Evolutionary conservation across 768 basidiomycete genomes (phyloP), one percentile per base, ranked within the genome.

Genomic region (Cantharellus cinnabarinus): DNA sequence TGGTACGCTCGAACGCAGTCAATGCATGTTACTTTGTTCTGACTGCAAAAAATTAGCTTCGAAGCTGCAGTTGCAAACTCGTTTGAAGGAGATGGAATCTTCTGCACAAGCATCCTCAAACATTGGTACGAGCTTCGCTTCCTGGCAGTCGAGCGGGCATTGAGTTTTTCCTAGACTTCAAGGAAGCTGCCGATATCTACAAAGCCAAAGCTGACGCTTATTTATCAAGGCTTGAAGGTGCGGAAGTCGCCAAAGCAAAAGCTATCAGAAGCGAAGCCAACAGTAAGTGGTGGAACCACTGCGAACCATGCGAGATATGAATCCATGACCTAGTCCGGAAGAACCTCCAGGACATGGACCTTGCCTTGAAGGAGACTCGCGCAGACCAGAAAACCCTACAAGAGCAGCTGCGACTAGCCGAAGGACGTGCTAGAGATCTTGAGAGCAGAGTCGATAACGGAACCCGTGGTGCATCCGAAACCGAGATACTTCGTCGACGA

Each of bases 161-260:
- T 57, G 5, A 7, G 35, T 38, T 57, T 5, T 29, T 38, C 59
- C 40, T 64, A 79, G 85, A 86, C 63, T 65, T 85, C 20, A 79
- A 78, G 59, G 77, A 79, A 50, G 79, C 77, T 1, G 72, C 85
- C 29, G 77, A 83, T 62, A 73, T 78, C 15, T 80, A 83, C 69
- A 80, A 82, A 65, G 70, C 76, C 39, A 84, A 85, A 65, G 75
- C 79, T 41, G 74, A 77, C 55, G 70, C 74, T 0, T 78, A 79
- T 59, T 76, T 79, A 39, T 74, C 75, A 51, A 76, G 77, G 5
- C 73, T 85, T 29, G 81, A 87, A 66, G 77, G 77, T 7, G 75
- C 80, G 0, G 85, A 88, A 65, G 78, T 85, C 56, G 79, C 78
- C 4, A 74, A 77, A 52, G 82, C 77, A 3, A 85, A 80, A 64